Evolutionary conservation across 495 filamentous ascomycete species (phyloP), one percentile per base, ranked within the genome.

Genomic region (Beverwykella pulmonaria): DNA sequence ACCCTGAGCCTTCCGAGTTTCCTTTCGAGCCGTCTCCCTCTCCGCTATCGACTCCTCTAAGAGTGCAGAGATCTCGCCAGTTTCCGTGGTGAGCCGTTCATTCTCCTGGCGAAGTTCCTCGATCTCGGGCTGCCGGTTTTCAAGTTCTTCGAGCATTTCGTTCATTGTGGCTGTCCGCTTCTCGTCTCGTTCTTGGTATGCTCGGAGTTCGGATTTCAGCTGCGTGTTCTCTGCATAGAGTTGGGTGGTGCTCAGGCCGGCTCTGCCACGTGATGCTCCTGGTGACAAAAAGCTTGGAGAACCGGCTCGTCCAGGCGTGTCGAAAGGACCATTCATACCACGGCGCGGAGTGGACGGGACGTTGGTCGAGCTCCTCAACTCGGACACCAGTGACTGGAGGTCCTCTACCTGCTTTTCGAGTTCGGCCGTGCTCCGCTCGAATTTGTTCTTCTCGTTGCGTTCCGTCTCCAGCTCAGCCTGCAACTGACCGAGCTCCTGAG

Each of bases 401-500:
- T 84, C 84, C 67, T 89, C 88, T 19, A 93, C 68, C 36, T 90
- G 81, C 8, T 83, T 77, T 77, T 96, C 92, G 9, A 97, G 84
- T 65, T 96, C 90, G 14, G 83, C 82, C 59, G 91, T 78, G 65
- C 86, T 85, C 53, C 82, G 80, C 75, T 95, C 90, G 1, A 87
- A 84, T 47, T 84, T 83, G 49, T 87, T 82, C 60, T 87, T 88
- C 60, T 91, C 89, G 14, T 83, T 75, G 65, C 88, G 88, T 67
- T 94, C 92, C 0, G 90, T 89, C 71, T 97, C 92, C 19, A 90
- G 78, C 74, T 94, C 92, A 46, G 92, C 88, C 53, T 87, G 87
- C 27, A 93, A 78, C 49, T 86, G 83, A 14, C 91, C 89, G 55
- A 97, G 82, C 70, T 95, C 90, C 34, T 90, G 88, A 20, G 91